Conservation (phyloP, 2,329 filamentous ascomycete genomes). For the Coniochaeta sp. region DNA sequence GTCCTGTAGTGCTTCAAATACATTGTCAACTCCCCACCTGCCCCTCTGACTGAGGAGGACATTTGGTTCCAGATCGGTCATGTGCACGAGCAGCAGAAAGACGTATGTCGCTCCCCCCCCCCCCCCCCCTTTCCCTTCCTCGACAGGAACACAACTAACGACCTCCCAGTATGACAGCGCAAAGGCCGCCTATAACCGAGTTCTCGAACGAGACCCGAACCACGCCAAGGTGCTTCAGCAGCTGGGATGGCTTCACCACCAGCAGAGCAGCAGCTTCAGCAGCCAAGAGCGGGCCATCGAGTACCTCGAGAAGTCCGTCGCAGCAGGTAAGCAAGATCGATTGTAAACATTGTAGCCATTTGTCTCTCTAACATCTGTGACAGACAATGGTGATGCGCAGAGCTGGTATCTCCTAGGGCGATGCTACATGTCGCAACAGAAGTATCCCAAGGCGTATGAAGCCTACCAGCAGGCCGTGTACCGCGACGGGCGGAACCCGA, state of each 20-base stretch:
- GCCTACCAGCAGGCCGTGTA: conserved; percentile 99
- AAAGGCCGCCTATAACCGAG: conserved; percentile 85
- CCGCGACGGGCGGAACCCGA: conserved; percentile 92
- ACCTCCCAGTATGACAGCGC: conserved; percentile 73
- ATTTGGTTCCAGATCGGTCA: conserved; percentile 99
- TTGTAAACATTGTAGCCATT: neutral
- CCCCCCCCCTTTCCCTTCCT: neutral
- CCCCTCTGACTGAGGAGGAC: conserved; percentile 90
- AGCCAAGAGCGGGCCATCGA: conserved; percentile 96
- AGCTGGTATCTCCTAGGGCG: conserved; percentile 97
- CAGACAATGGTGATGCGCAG: conserved; percentile 90
- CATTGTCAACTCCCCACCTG: conserved; percentile 87
- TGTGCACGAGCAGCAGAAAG: conserved; percentile 97
- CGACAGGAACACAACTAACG: neutral
- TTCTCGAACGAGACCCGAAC: conserved; percentile 88
- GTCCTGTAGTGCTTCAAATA: conserved; percentile 83
- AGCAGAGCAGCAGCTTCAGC: conserved; percentile 83
- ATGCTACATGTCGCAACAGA: conserved; percentile 99
- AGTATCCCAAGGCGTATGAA: conserved; percentile 97
- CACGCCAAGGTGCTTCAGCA: conserved; percentile 98
- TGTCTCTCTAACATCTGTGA: conserved; percentile 18
- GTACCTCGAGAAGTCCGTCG: conserved; percentile 93
- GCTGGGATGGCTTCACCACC: conserved; percentile 94
- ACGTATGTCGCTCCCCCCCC: conserved; percentile 51
- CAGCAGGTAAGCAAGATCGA: conserved; percentile 59